Evolutionary conservation across 495 filamentous ascomycete genomes (phyloP), one percentile per base, ranked within the genome.

Genomic region (Hypomontagnella submonticulosa): DNA sequence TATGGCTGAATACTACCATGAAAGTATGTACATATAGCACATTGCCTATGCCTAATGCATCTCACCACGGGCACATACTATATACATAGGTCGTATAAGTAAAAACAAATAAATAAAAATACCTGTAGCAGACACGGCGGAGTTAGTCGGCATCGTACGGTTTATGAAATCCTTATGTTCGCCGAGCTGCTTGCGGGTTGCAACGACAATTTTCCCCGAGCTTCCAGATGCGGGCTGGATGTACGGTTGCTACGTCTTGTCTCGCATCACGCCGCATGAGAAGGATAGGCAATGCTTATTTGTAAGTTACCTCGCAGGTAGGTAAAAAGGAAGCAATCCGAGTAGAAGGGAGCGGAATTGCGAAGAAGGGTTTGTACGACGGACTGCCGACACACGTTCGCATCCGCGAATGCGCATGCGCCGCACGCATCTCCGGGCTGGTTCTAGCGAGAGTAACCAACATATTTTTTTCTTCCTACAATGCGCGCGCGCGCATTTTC

Each of bases 191-290:
- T n/a, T 42, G 20, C 10, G 2, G 47, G 43, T 42, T 63, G 51
- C 42, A 63, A 46, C 55, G 30, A 54, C 59, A 2, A 16, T 41
- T 46, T 34, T 41, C 46, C 32, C 54, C 60, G 66, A 68, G 59
- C 54, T 69, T 63, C 66, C 66, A 41, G 48, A 56, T 60, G 37
- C 23, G 64, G 66, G 60, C 51, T 52, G 49, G 55, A 44, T 33
- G 49, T 58, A 63, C 58, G 19, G 42, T 48, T 61, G 42, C 63
- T 61, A 57, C 57, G 37, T 61, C 57, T 57, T 19, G 46, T 61
- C 27, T 67, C 53, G 30, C 48, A 57, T 63, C 47, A 63, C 53
- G 42, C 54, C 34, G 55, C 56, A 57, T 61, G 15, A 46, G 54
- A 49, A 48, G 50, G 36, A 41, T 55, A 36, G 37, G 55, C 32